Evolutionary conservation across 805 yeast species (phyloP).

Genomic region (Metschnikowia gelsemii): DNA sequence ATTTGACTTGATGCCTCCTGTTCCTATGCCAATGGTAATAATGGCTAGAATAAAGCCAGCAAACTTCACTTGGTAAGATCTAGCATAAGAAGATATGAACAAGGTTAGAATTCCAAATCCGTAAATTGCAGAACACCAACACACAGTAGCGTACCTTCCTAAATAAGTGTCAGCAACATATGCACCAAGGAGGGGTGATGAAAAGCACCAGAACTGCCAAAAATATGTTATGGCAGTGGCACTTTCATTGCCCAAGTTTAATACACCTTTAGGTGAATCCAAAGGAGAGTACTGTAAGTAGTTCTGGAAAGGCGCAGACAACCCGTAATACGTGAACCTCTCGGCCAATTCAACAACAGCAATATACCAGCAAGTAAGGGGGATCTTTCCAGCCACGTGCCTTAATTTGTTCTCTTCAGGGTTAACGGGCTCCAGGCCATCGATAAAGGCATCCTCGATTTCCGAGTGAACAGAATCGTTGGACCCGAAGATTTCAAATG

Average conservation of each 20-base stretch:
- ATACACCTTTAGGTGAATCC: conserved; percentile 15
- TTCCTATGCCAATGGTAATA: conserved; percentile 66
- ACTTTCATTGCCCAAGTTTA: conserved; percentile 11
- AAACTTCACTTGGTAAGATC: conserved; percentile 47
- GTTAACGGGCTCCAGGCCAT: conserved; percentile 41
- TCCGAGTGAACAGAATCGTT: not conserved
- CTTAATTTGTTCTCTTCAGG: conserved; percentile 52
- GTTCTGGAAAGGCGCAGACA: conserved; percentile 21
- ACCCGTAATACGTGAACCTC: conserved; percentile 18
- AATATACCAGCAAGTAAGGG: conserved; percentile 19
- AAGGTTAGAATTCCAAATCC: conserved; percentile 60
- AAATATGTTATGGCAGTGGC: conserved; percentile 18
- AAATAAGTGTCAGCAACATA: conserved; percentile 66
- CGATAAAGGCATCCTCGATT: not conserved
- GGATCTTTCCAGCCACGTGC: conserved; percentile 40
- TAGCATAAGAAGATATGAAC: conserved; percentile 61
- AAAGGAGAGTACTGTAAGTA: conserved; percentile 16
- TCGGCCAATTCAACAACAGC: conserved; percentile 18
- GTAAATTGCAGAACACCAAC: conserved; percentile 57
- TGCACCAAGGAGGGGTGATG: conserved; percentile 17
- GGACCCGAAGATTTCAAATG: not conserved
- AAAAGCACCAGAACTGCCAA: conserved; percentile 20
- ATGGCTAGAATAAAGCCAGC: conserved; percentile 62
- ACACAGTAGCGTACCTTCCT: conserved; percentile 71
- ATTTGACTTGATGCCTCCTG: conserved; percentile 79